Conservation (phyloP, 1,284 basidiomycete species). For the Malassezia vespertilionis region DNA sequence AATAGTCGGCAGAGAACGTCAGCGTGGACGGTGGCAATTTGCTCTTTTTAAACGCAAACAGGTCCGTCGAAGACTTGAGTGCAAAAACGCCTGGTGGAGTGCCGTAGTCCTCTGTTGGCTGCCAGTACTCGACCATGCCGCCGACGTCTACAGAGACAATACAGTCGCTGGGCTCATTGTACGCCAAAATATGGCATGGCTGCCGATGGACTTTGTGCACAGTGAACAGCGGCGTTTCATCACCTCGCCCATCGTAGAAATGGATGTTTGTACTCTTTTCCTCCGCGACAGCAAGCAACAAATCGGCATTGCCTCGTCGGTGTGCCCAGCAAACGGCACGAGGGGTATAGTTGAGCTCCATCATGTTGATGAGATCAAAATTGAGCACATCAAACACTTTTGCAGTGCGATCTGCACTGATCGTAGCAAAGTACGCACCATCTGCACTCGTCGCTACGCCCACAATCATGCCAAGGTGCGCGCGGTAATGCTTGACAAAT, state of each 20-base stretch:
- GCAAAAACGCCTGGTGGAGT: conserved; percentile 67
- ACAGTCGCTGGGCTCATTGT: conserved; percentile 75
- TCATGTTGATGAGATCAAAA: conserved; percentile 99
- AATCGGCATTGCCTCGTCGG: conserved; percentile 69
- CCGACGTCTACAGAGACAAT: conserved; percentile 88
- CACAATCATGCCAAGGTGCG: conserved; percentile 70
- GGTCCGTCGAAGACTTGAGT: conserved; percentile 78
- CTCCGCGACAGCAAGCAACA: conserved; percentile 72
- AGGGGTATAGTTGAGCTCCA: conserved; percentile 74
- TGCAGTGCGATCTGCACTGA: conserved; percentile 52
- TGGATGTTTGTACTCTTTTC: conserved; percentile 63
- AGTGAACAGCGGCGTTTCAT: conserved; percentile 63
- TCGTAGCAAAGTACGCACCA: conserved; percentile 77
- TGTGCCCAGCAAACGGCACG: conserved; percentile 40
- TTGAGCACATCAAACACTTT: conserved; percentile 97
- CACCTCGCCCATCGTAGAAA: conserved; percentile 84
- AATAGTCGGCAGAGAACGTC: conserved; percentile 75
- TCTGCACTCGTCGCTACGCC: conserved; percentile 79
- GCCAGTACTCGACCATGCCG: conserved; percentile 97
- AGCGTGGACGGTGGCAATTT: conserved; percentile 73
- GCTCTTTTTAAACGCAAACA: conserved; percentile 98
- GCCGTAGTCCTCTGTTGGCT: conserved; percentile 69
- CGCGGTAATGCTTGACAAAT: conserved; percentile 54
- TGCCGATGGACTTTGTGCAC: conserved; percentile 68
- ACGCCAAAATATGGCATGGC: conserved; percentile 86